Base-by-base conservation (phyloP, 2,329 filamentous ascomycete genomes). In the Clarireedia paspali region DNA sequence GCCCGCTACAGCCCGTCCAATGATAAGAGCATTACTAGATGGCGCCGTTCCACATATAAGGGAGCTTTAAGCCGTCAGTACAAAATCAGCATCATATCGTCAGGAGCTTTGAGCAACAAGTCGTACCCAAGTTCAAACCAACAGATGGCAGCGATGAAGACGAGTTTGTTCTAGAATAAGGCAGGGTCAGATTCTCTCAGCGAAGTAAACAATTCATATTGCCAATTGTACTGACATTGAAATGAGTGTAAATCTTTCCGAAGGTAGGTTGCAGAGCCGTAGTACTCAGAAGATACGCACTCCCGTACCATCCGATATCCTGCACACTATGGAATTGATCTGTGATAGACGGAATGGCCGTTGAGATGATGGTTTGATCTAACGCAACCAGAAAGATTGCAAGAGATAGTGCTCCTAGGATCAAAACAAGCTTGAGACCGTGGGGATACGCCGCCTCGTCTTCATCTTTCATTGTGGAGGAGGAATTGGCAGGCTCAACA, bases 261-360 rank as follows among this genome's bases (percentile, higher is more conserved):
- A 64, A 65, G 24, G 65, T 63, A 7, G 61, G 49, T 55, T 65
- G 63, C 44, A 66, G 64, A 6, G 61, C 72, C 59, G 65, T 70
- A 47, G 63, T 69, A 4, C 69, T 70, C 36, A 74, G 61, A 49
- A 72, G 59, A 55, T 72, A 72, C 26, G 70, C 70, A 56, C 67
- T 70, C 2, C 72, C 73, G 53, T 76, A 75, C 74, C 74, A 77
- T 39, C 73, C 74, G 17, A 77, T 70, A 58, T 76, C 74, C 12
- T 68, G 64, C 0, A 75, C 64, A 44, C 70, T 68, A 27, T 73
- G 66, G 60, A 72, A 70, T 23, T 70, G 62, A 60, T 70, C 66
- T 1, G 70, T 71, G 53, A 72, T 72, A 47, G 70, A 68, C 6
- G 70, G 70, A 49, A 72, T 71, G 20, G 70, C 70, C 2, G 70